Conservation (phyloP, 306 rosid species). For the Crotalaria pallida region DNA sequence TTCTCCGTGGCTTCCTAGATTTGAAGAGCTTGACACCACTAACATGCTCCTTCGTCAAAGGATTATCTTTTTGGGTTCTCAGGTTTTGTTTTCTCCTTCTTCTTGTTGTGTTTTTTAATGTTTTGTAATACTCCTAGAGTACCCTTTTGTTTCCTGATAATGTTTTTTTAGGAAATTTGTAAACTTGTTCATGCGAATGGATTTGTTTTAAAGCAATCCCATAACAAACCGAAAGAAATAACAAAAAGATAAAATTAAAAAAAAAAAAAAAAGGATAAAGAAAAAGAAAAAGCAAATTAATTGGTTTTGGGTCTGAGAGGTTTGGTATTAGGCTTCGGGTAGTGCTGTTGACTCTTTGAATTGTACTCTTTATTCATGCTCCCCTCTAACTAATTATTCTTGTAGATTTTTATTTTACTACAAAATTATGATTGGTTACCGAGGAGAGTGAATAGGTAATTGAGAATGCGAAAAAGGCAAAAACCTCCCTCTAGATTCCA, state of each 20-base stretch:
- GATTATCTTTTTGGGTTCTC: conserved; percentile 89
- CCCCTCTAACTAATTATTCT: no score
- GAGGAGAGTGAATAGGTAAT: no score
- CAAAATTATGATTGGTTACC: no score
- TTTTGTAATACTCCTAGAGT: background rate
- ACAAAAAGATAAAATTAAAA: background rate
- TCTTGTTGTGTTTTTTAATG: background rate
- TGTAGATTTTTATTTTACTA: no score
- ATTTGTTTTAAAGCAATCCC: conserved; percentile 5
- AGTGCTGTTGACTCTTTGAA: no score
- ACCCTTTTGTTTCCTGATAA: background rate
- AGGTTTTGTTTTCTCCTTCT: conserved; percentile 33
- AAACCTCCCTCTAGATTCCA: no score
- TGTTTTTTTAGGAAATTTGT: conserved; percentile 18
- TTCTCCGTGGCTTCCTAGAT: conserved; percentile 52
- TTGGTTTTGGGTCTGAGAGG: no score
- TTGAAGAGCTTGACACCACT: conserved; percentile 85
- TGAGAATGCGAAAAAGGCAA: no score
- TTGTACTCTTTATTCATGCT: no score
- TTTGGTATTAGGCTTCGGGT: no score
- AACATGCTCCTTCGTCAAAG: conserved; percentile 94
- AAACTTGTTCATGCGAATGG: conserved; percentile 29
- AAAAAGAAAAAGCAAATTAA: background rate
- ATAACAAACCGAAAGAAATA: background rate
- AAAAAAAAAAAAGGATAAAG: background rate